Evolutionary conservation across 139 green algal species (phyloP), one percentile per base, ranked within the genome.

Genomic region (Coccomyxa sp.): DNA sequence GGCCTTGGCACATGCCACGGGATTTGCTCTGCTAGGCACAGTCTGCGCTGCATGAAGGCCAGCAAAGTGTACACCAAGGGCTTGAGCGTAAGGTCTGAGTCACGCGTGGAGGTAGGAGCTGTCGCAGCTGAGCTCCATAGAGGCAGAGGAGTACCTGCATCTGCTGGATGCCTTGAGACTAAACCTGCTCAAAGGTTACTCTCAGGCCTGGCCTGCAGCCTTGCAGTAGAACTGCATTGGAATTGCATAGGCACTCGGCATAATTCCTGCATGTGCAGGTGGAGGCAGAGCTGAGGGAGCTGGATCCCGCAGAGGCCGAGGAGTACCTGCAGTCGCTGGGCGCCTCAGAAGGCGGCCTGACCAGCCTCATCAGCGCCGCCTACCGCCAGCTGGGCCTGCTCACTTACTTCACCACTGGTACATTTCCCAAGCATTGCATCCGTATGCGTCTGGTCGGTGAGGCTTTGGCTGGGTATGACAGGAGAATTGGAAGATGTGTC

Each of bases 341-440:
- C 8, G 91, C 95, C 16, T 75, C 82, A 44, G 91, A 97, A 80
- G 92, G 94, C 27, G 94, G 96, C 44, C 85, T 99, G 41, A 68
- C 72, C 18, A 81, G 72, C 81, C 78, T 90, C 9, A 90, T 91
- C 39, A 39, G 76, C 6, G 81, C 92, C 35, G 92, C 92, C 8
- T 99, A 99, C 86, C 82, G 78, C 31, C 89, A 93, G 55, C 90
- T 99, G 36, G 95, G 95, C 7, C 88, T 99, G 80, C 85, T 90
- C 27, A 99, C 96, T 1, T 99, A 98, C 90, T 99, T 98, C 90
- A 99, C 96, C 2, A 95, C 90, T 9, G 92, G 90, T 92, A 36
- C n/a, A n/a, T n/a, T n/a, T n/a, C n/a, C n/a, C n/a, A n/a, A n/a
- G n/a, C n/a, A n/a, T n/a, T 35, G 64, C 64, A 72, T 14, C 8